These are phyloP conservation scores for Aspergillus panamensis DNA, from an alignment of 495 filamentous ascomycete genomes.

Conservation along the genomic window DNA sequence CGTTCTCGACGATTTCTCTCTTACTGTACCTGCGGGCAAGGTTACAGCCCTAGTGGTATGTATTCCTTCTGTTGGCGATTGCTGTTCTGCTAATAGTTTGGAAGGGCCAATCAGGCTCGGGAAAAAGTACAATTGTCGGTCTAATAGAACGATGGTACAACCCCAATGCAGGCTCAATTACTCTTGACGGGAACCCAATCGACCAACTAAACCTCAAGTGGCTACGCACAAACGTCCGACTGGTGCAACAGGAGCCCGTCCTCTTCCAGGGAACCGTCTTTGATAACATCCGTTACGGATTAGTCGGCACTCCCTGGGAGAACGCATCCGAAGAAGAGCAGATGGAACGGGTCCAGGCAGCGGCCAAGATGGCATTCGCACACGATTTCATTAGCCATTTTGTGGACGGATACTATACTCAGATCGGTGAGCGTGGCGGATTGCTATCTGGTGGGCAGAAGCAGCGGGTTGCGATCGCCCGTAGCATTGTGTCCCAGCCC, in stretches of 20 bases:
- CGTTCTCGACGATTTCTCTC: conserved; percentile 38
- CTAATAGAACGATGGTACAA: conserved; percentile 78
- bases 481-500: conserved; percentile 79
- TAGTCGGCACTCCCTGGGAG: conserved; percentile 64
- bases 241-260: conserved; percentile 52
- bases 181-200: conserved; percentile 71
- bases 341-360: conserved; percentile 36
- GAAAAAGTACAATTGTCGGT: conserved; percentile 60
- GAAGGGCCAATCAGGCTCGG: conserved; percentile 47
- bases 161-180: conserved; percentile 65
- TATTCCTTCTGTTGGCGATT: not conserved
- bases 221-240: conserved; percentile 74
- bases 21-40: conserved; percentile 41
- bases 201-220: conserved; percentile 72
- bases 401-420: conserved; percentile 61
- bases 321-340: conserved; percentile 47
- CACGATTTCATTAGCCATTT: conserved; percentile 39
- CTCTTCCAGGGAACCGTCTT: conserved; percentile 73
- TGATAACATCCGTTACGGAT: conserved; percentile 73
- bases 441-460: conserved; percentile 88
- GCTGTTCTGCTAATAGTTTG: not conserved
- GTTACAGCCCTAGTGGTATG: conserved; percentile 46
- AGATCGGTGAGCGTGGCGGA: conserved; percentile 82
- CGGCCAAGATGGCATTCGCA: conserved; percentile 63
- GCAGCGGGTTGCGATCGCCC: conserved; percentile 76